Percentiles rank a stretch among this genome's conserved stretches.
These are phyloP conservation scores for Hydrangea macrophylla DNA, from an alignment of 148 eudicot species.

Conservation along the genomic window DNA sequence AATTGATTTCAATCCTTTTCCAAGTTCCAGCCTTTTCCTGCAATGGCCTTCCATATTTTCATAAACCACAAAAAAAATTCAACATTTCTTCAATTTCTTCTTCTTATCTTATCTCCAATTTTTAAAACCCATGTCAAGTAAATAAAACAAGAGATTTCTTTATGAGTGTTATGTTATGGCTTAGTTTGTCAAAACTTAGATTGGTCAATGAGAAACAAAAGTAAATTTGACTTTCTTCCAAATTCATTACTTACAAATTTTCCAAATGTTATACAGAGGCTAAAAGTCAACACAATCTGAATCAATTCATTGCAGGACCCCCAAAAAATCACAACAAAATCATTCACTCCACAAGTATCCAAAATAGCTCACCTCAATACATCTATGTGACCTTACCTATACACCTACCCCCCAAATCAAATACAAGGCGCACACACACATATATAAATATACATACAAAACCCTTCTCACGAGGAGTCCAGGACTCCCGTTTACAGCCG, in stretches of 20 bases:
- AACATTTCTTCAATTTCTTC: no score
- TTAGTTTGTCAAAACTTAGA: background rate
- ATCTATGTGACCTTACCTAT: background rate
- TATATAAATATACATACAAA: no score
- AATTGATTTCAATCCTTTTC: background rate
- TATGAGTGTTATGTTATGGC: background rate
- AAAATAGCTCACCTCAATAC: background rate
- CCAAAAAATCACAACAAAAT: no score
- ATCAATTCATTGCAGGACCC: background rate
- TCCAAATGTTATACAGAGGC: background rate
- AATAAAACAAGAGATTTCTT: background rate
- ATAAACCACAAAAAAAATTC: no score
- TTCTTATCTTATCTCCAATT: no score
- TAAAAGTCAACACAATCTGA: background rate
- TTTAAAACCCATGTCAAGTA: no score
- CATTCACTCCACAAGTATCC: background rate
- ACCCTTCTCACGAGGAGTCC: no score
- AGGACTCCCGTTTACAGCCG: no score
- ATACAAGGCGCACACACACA: background rate
- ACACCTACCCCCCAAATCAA: no score
- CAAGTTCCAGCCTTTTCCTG: background rate
- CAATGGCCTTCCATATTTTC: no score
- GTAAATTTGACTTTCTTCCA: background rate
- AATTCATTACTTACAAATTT: background rate
- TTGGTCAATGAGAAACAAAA: background rate